Conservation (phyloP, 2,329 filamentous ascomycete genomes). For the Corinectria fuckeliana region DNA sequence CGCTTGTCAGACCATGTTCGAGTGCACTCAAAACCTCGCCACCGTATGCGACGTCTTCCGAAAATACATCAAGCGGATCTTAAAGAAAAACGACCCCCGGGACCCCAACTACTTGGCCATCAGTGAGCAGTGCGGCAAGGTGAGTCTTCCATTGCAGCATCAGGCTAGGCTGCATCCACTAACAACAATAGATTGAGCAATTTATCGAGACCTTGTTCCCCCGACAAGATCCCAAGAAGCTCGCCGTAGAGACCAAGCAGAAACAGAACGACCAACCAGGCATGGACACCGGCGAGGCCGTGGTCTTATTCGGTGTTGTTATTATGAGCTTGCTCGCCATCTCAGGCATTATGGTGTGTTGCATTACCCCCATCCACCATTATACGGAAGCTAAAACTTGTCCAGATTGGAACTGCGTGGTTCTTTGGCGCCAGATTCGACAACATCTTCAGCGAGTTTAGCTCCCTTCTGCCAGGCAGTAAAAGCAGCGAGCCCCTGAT, state of each 20-base stretch:
- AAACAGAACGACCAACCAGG: constrained; percentile 49
- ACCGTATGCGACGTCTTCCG: constrained; percentile 84
- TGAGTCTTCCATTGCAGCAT: constrained; percentile 42
- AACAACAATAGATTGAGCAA: constrained; percentile 75
- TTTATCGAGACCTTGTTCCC: constrained; percentile 96
- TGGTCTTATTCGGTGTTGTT: constrained; percentile 71
- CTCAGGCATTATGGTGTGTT: constrained; percentile 78
- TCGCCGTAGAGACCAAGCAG: constrained; percentile 50
- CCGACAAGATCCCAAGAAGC: constrained; percentile 72
- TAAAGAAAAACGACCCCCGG: constrained; percentile 90
- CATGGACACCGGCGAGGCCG: constrained; percentile 64
- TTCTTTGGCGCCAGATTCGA: constrained; percentile 85
- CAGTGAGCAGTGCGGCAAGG: constrained; percentile 87
- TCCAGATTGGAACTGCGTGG: constrained; percentile 78
- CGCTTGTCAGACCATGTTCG: constrained; percentile 88
- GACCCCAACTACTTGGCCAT: constrained; percentile 94
- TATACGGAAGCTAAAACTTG: background rate
- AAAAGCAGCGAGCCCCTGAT: constrained; percentile 33
- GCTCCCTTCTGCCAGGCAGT: constrained; percentile 32
- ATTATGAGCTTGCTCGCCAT: constrained; percentile 74
- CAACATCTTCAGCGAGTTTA: constrained; percentile 40
- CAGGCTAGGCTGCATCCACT: constrained; percentile 6
- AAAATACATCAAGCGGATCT: constrained; percentile 79
- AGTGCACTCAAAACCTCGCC: constrained; percentile 89
- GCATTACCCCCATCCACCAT: background rate